phyloP scores from a whole-genome alignment of 176 grass and related monocot genomes.

The Lolium rigidum region DNA sequence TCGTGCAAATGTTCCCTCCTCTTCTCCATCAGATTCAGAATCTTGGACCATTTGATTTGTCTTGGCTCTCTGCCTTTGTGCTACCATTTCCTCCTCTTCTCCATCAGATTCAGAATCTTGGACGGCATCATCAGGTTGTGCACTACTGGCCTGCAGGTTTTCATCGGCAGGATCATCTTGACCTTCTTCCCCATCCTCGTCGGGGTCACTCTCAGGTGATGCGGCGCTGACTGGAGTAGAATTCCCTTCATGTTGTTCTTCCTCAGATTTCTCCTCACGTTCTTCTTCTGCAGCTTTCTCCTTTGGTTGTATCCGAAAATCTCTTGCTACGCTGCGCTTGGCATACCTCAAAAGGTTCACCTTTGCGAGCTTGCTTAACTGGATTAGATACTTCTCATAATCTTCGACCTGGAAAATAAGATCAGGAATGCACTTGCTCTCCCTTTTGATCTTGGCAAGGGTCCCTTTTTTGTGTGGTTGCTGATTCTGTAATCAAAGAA shows the following conservation, averaged over 20 bases:
- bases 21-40: constrained; percentile 62
- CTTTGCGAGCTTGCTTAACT: constrained; percentile 76
- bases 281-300: constrained; percentile 46
- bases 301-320: constrained; percentile 71
- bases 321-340: constrained; percentile 86
- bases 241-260: constrained; percentile 49
- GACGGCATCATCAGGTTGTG: constrained; percentile 28
- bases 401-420: constrained; percentile 95
- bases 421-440: constrained; percentile 87
- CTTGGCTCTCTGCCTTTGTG: constrained; percentile 63
- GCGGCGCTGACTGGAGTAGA: constrained; percentile 37
- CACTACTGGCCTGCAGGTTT: constrained; percentile 28
- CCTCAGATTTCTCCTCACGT: constrained; percentile 46
- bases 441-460: constrained; percentile 86
- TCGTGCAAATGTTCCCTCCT: constrained; percentile 52
- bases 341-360: constrained; percentile 84
- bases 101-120: constrained; percentile 55
- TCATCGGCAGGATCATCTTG: constrained; percentile 44
- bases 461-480: constrained; percentile 47
- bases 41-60: constrained; percentile 65
- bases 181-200: constrained; percentile 55
- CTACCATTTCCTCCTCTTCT: constrained; percentile 58
- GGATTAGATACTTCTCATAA: constrained; percentile 93
- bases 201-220: constrained; percentile 54
- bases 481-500: constrained; percentile 55